Base-by-base conservation (phyloP, 176 grass and related monocot genomes). In the Alopecurus myosuroides region DNA sequence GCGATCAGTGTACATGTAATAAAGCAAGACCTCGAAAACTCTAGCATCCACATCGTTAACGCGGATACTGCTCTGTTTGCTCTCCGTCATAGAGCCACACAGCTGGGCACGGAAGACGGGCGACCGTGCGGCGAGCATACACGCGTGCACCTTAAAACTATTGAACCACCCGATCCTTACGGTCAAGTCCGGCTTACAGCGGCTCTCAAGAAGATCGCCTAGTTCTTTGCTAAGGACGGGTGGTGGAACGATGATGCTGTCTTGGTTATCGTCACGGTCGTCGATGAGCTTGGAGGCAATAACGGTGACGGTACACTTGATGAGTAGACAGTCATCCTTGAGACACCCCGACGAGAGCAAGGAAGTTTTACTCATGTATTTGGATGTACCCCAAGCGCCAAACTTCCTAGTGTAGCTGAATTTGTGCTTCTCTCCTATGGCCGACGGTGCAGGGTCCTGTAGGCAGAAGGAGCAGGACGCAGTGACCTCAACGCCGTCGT, bases 1-100 rank as follows among this genome's bases (percentile, higher is more conserved):
- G 5, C 49, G 14, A 68, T 88, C 81, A 18, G 53, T 83, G 75
- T 88, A 88, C 29, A 88, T 71, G 81, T 69, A 88, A 60, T 78
- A 34, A 3, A 84, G 49, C 60, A 88, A 5, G 28, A 22, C 72
- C 73, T 83, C 37, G 36, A 88, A 88, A 25, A 44, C 26, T 9
- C 34, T 17, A 8, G 81, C 6, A 2, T 55, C 25, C 30, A 58
- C 40, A 17, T 83, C 81, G 4, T 56, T 22, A 29, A 83, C 18
- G 31, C n/a, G 39, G 42, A 74, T 7, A 4, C 20, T 8, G 26
- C 31, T 26, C 1, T 15, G 2, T 1, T 15, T 23, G 18, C 33
- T 39, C 65, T 68, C 65, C 65, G 3, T 39, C 65, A 68, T 68
- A 7, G 65, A 18, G 2, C 65, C 34, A 15, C 45, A 48, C 45